These are phyloP conservation scores for Wallacemonas sp. DNA, from an alignment of 208 protist genomes.

Conservation along the genomic window DNA sequence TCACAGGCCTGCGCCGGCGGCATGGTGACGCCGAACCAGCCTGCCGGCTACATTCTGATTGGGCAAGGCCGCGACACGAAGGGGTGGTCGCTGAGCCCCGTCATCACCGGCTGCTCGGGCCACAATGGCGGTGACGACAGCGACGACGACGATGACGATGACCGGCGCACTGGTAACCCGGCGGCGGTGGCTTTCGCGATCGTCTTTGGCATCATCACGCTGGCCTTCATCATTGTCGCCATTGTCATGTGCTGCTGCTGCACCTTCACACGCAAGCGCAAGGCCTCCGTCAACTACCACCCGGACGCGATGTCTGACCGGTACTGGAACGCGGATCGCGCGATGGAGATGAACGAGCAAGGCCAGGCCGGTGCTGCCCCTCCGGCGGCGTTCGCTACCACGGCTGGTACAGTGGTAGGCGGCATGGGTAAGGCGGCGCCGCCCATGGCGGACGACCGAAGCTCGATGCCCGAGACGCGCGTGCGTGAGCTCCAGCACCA, in stretches of 20 bases:
- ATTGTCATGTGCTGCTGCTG: conserved; percentile 20
- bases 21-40: conserved; percentile 30
- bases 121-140: neutral
- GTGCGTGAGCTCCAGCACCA: neutral
- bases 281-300: neutral
- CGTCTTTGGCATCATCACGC: conserved; percentile 22
- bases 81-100: neutral
- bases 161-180: conserved; percentile 5
- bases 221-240: conserved; percentile 12
- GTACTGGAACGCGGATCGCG: conserved; percentile 5
- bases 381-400: neutral
- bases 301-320: conserved; percentile 2
- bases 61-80: neutral
- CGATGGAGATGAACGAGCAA: conserved; percentile 14
- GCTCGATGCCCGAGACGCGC: neutral
- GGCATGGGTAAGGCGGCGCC: neutral
- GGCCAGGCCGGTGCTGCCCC: neutral
- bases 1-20: conserved; percentile 30
- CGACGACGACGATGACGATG: neutral
- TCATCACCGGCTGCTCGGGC: neutral
- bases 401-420: neutral
- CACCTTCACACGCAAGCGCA: conserved; percentile 12
- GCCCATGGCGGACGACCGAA: neutral
- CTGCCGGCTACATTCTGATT: conserved; percentile 28
- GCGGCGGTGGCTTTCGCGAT: conserved; percentile 22